phyloP scores from a whole-genome alignment of 768 basidiomycete genomes.

The Termitomyces sp. region DNA sequence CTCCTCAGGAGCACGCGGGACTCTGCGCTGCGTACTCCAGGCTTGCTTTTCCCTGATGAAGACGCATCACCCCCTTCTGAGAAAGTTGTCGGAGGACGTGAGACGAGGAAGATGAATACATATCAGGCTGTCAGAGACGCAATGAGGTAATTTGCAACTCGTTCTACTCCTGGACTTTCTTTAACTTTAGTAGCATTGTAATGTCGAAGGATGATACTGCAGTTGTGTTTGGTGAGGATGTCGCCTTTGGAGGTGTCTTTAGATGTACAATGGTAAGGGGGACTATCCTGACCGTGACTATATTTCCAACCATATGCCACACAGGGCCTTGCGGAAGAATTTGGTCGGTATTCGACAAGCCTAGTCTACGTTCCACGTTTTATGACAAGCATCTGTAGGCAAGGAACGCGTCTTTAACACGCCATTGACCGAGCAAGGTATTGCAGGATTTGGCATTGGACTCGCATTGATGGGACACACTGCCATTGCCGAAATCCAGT shows the following conservation, averaged over 20 bases:
- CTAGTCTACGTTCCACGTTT: background rate
- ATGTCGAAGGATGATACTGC: constrained; percentile 81
- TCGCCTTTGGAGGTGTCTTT: constrained; percentile 93
- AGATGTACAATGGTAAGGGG: constrained; percentile 79
- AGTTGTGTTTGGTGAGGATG: constrained; percentile 88
- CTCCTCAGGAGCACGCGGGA: constrained; percentile 65
- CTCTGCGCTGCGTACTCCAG: constrained; percentile 65
- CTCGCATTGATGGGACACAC: constrained; percentile 91
- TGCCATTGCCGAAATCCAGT: constrained; percentile 92
- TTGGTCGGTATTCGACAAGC: constrained; percentile 47
- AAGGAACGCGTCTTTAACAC: constrained; percentile 95
- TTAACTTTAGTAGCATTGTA: constrained; percentile 51
- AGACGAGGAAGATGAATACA: constrained; percentile 93
- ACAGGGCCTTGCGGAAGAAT: constrained; percentile 88
- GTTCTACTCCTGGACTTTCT: background rate
- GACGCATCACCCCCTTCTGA: constrained; percentile 19
- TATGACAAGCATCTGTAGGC: constrained; percentile 37
- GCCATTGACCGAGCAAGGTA: constrained; percentile 88
- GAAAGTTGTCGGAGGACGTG: constrained; percentile 16
- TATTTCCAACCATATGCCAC: background rate
- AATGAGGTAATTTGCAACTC: constrained; percentile 50
- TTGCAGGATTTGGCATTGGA: constrained; percentile 92
- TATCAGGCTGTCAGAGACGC: constrained; percentile 93
- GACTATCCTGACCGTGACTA: background rate
- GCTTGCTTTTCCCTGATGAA: constrained; percentile 66